These are phyloP conservation scores for Russula vinacea DNA, from an alignment of 768 basidiomycete genomes.

Conservation along the genomic window DNA sequence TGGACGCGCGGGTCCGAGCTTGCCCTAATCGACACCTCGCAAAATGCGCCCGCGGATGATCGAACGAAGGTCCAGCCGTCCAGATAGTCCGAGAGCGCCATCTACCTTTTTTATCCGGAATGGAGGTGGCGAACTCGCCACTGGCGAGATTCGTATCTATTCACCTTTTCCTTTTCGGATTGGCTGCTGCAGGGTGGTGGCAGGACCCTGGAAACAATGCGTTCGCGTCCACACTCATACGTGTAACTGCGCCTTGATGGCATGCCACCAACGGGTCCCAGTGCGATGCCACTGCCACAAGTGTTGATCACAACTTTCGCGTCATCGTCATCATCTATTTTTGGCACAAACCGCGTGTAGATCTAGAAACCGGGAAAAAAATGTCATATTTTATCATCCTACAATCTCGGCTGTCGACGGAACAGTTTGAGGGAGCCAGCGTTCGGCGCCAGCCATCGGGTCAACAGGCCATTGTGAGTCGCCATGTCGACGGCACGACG, in stretches of 20 bases:
- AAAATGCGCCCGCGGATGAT: constrained; percentile 18
- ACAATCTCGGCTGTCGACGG: constrained; percentile 20
- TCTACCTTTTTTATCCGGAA: background rate
- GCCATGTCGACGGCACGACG: constrained; percentile 22
- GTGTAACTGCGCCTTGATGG: constrained; percentile 6
- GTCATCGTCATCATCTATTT: constrained; percentile 3
- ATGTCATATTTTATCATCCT: constrained; percentile 9
- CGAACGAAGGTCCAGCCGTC: constrained; percentile 6
- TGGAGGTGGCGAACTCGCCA: constrained; percentile 8
- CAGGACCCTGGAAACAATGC: constrained; percentile 10
- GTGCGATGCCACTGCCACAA: background rate
- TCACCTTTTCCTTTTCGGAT: background rate
- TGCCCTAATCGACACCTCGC: background rate
- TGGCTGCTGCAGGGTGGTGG: background rate
- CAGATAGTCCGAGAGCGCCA: background rate
- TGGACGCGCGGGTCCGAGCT: background rate
- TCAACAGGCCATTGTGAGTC: constrained; percentile 9
- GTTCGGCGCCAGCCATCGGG: constrained; percentile 19
- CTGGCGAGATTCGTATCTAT: constrained; percentile 15
- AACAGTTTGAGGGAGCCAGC: background rate
- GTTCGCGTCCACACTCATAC: background rate
- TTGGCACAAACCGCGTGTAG: background rate
- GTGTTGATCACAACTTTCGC: background rate
- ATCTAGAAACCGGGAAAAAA: background rate
- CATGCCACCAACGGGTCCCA: background rate